Evolutionary conservation across 148 eudicot genomes (phyloP).

Genomic region (Rhododendron griersonianum): DNA sequence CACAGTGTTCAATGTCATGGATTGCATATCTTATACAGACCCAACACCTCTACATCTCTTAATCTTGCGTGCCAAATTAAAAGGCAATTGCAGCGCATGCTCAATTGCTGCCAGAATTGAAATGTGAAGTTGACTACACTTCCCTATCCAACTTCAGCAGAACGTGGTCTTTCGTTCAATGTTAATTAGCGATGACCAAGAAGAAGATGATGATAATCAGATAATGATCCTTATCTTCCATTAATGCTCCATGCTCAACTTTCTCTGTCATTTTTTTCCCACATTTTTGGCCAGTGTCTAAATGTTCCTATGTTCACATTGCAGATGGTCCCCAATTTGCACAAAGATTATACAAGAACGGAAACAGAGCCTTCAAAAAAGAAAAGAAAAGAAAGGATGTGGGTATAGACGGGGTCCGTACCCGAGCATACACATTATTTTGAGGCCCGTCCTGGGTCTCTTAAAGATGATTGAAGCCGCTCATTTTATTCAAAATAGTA

Average conservation of each 20-base stretch:
- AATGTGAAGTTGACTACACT: background rate
- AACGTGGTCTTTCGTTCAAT: background rate
- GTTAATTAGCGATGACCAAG: background rate
- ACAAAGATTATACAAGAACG: background rate
- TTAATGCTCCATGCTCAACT: background rate
- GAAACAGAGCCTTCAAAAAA: background rate
- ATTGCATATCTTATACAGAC: background rate
- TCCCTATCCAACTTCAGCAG: background rate
- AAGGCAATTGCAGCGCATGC: slow-evolving; percentile 1
- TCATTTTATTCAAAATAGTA: no score
- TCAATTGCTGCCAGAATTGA: background rate
- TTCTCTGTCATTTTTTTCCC: background rate
- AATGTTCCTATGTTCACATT: background rate
- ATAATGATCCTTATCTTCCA: background rate
- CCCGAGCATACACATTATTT: no score
- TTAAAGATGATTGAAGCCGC: background rate
- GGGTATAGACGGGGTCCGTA: no score
- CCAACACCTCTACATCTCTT: background rate
- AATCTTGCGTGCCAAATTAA: background rate
- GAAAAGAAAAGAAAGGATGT: background rate
- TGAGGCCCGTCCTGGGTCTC: no score
- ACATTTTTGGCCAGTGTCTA: background rate
- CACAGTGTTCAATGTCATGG: background rate
- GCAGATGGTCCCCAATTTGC: slow-evolving; percentile 3
- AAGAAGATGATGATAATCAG: background rate